Conservation (phyloP, 805 yeast genomes). For the Soucietia sequanensis region DNA sequence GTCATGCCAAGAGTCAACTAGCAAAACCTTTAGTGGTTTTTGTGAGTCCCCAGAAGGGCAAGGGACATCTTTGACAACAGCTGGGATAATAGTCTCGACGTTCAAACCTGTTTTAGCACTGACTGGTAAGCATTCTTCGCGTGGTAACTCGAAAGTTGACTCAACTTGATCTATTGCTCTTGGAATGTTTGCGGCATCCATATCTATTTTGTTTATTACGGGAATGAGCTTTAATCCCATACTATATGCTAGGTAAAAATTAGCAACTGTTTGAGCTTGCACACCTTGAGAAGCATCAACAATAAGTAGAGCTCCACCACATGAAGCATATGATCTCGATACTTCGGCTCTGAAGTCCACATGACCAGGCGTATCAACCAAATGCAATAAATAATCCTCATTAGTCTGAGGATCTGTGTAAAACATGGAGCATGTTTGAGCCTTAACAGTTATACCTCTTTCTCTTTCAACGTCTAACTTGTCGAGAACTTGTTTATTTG, state of each 20-base stretch:
- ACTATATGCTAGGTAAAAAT: conserved; percentile 85
- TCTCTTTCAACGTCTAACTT: conserved; percentile 93
- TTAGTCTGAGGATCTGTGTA: conserved; percentile 57
- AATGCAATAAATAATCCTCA: conserved; percentile 77
- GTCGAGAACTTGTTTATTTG: conserved; percentile 82
- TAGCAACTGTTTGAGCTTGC: conserved; percentile 98
- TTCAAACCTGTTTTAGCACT: conserved; percentile 91
- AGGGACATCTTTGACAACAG: conserved; percentile 78
- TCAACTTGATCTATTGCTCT: conserved; percentile 83
- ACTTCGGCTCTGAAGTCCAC: conserved; percentile 96
- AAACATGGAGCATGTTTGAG: conserved; percentile 95
- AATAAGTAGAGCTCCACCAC: conserved; percentile 87
- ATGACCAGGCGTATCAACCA: conserved; percentile 98
- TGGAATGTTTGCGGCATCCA: conserved; percentile 82
- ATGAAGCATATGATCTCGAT: conserved; percentile 89
- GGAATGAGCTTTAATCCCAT: conserved; percentile 82
- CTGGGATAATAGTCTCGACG: conserved; percentile 76
- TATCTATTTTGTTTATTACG: conserved; percentile 86
- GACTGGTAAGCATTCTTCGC: conserved; percentile 73
- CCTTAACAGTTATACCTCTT: conserved; percentile 95
- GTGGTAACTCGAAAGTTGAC: conserved; percentile 74
- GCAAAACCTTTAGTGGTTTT: conserved; percentile 64
- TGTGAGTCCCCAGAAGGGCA: conserved; percentile 60
- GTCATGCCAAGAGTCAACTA: conserved; percentile 99
- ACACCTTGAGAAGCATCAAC: conserved; percentile 97